Conservation (phyloP, 2,329 filamentous ascomycete genomes). For the Fusarium subglutinans region DNA sequence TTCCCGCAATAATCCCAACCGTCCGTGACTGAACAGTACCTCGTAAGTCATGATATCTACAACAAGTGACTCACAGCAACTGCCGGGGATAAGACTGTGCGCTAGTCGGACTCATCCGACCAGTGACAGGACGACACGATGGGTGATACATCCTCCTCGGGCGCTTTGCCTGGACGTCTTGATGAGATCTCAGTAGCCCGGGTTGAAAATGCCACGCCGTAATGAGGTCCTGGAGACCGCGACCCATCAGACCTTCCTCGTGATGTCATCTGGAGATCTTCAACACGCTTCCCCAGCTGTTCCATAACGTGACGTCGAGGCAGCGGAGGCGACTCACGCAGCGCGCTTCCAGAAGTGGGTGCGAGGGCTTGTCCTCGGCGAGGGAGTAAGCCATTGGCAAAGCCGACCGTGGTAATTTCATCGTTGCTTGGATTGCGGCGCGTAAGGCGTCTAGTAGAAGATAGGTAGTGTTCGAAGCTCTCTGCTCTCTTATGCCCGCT, state of each 20-base stretch:
- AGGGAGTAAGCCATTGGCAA: too few relatives aligned
- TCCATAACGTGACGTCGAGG: background rate
- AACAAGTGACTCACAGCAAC: rapidly evolving
- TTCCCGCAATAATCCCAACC: rapidly evolving
- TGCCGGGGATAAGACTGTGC: rapidly evolving
- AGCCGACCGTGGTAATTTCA: background rate
- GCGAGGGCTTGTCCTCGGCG: background rate
- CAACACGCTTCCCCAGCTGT: background rate
- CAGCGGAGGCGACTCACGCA: background rate
- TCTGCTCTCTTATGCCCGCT: background rate
- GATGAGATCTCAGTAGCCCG: too few relatives aligned
- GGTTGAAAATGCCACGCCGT: background rate
- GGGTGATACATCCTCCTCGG: background rate
- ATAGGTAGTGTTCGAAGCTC: background rate
- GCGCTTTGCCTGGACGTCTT: too few relatives aligned
- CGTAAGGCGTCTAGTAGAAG: background rate
- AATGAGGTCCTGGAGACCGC: rapidly evolving
- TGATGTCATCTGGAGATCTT: too few relatives aligned
- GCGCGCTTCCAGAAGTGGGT: background rate
- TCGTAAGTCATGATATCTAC: rapidly evolving
- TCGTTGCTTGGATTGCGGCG: background rate
- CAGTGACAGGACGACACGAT: rapidly evolving
- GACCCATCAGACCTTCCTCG: rapidly evolving
- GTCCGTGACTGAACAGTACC: background rate
- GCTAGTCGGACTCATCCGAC: background rate